Conservation (phyloP, 352 stramenopile species). For the Phytophthora pluvialis region DNA sequence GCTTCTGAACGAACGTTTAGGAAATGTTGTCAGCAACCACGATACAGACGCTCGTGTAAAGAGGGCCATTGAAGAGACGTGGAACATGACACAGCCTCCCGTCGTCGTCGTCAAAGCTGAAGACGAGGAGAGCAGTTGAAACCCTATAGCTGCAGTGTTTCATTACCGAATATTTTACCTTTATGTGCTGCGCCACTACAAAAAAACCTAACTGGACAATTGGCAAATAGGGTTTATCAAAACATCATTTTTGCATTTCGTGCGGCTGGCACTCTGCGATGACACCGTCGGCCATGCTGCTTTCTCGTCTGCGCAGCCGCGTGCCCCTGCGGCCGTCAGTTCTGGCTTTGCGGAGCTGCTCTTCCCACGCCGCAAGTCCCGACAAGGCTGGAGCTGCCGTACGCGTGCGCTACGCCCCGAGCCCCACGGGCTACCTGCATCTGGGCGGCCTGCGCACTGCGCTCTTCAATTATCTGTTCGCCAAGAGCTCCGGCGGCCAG, state of each 20-base stretch:
- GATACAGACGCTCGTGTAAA: slow-evolving; percentile 49
- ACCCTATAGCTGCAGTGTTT: slow-evolving; percentile 6
- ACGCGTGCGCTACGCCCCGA: slow-evolving; percentile 90
- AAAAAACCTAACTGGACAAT: too few relatives aligned
- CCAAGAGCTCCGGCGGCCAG: slow-evolving; percentile 78
- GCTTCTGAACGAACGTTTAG: slow-evolving; percentile 45
- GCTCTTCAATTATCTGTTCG: slow-evolving; percentile 94
- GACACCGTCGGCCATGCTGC: slow-evolving; percentile 22
- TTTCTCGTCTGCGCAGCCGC: slow-evolving; percentile 31
- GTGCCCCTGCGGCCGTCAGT: slow-evolving; percentile 6
- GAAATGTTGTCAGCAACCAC: slow-evolving; percentile 32
- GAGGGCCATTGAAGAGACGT: slow-evolving; percentile 39
- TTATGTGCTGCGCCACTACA: background rate
- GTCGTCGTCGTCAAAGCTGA: slow-evolving; percentile 16
- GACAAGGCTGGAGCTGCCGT: slow-evolving; percentile 33
- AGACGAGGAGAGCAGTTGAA: background rate
- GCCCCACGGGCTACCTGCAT: slow-evolving; percentile 91
- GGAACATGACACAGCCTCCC: slow-evolving; percentile 32
- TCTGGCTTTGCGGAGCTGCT: slow-evolving; percentile 27
- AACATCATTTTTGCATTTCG: slow-evolving; percentile 18
- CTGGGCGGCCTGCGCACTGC: slow-evolving; percentile 91
- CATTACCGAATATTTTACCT: slow-evolving; percentile 8
- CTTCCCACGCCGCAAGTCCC: slow-evolving; percentile 5
- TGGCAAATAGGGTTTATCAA: background rate
- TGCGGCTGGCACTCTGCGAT: slow-evolving; percentile 10